Conservation (phyloP, 768 basidiomycete species). For the Pleurotus tuber-regium region DNA sequence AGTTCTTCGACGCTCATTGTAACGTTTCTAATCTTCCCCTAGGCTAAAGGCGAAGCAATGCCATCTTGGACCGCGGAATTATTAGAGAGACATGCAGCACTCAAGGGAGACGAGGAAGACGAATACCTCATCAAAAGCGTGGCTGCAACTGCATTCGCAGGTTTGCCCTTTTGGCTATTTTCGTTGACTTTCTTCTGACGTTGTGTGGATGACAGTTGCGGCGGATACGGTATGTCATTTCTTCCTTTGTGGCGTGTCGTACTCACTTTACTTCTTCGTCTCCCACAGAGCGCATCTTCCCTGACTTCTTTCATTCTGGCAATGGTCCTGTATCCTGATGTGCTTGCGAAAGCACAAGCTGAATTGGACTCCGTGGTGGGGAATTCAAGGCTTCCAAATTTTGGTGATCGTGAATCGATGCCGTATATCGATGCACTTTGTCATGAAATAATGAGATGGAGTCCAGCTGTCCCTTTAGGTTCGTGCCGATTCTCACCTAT, state of each 20-base stretch:
- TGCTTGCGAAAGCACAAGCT: conserved; percentile 21
- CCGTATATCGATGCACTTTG: conserved; percentile 15
- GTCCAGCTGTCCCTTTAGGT: conserved; percentile 12
- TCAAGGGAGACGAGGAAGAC: conserved; percentile 10
- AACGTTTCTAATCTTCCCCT: neutral
- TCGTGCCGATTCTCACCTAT: neutral
- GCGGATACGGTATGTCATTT: conserved; percentile 17
- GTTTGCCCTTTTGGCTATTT: neutral
- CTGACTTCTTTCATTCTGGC: conserved; percentile 23
- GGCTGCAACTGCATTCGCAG: conserved; percentile 3
- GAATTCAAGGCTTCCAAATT: conserved; percentile 22
- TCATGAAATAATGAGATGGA: conserved; percentile 19
- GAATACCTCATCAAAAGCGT: conserved; percentile 17
- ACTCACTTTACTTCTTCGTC: neutral
- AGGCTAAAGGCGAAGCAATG: conserved; percentile 16
- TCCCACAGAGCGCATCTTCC: neutral
- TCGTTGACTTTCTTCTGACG: neutral
- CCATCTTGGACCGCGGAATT: conserved; percentile 15
- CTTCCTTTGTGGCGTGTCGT: neutral
- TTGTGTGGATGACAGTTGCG: conserved; percentile 2
- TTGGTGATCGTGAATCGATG: conserved; percentile 18
- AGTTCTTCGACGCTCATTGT: neutral
- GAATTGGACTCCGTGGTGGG: conserved; percentile 25
- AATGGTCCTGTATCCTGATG: conserved; percentile 21
- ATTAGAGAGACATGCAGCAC: conserved; percentile 4